These are phyloP conservation scores for Aspergillus aculeatus DNA, from an alignment of 2,329 filamentous ascomycete genomes.

Conservation along the genomic window DNA sequence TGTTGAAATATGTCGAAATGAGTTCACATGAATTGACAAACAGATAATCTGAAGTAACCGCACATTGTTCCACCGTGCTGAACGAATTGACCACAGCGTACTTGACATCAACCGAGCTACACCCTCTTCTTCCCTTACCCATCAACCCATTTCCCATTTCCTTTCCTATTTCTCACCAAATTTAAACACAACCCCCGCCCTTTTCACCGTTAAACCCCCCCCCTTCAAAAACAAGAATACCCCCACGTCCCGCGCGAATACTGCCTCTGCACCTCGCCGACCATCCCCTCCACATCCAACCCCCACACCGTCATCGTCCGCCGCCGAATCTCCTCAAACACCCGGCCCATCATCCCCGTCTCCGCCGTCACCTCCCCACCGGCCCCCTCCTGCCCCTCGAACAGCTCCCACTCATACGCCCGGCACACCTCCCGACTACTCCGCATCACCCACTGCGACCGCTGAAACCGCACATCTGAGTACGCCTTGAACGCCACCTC, in stretches of 20 bases:
- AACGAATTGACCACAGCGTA: too few relatives aligned
- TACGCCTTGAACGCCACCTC: slow-evolving; percentile 41
- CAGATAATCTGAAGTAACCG: too few relatives aligned
- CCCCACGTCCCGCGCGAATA: slow-evolving; percentile 2
- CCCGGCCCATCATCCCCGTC: slow-evolving; percentile 28
- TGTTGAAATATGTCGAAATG: too few relatives aligned
- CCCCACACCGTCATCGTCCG: slow-evolving; percentile 41
- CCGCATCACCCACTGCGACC: slow-evolving; percentile 47
- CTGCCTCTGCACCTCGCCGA: slow-evolving; percentile 8
- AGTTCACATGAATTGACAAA: too few relatives aligned
- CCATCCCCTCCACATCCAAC: slow-evolving; percentile 38
- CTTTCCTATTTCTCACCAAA: too few relatives aligned
- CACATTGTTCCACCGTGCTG: too few relatives aligned
- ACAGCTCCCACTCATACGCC: slow-evolving; percentile 21
- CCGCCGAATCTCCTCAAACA: slow-evolving; percentile 38
- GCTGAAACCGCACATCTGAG: slow-evolving; percentile 37
- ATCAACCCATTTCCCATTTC: too few relatives aligned
- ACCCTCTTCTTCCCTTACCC: too few relatives aligned
- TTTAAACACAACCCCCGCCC: too few relatives aligned
- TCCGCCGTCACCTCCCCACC: not conserved
- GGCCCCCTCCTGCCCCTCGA: slow-evolving; percentile 28
- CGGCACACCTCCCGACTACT: slow-evolving; percentile 34
- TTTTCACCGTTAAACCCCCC: too few relatives aligned
- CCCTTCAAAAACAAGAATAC: not conserved
- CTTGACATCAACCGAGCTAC: too few relatives aligned